Evolutionary conservation across 2,329 filamentous ascomycete species (phyloP).

Genomic region (Talaromyces sp.): DNA sequence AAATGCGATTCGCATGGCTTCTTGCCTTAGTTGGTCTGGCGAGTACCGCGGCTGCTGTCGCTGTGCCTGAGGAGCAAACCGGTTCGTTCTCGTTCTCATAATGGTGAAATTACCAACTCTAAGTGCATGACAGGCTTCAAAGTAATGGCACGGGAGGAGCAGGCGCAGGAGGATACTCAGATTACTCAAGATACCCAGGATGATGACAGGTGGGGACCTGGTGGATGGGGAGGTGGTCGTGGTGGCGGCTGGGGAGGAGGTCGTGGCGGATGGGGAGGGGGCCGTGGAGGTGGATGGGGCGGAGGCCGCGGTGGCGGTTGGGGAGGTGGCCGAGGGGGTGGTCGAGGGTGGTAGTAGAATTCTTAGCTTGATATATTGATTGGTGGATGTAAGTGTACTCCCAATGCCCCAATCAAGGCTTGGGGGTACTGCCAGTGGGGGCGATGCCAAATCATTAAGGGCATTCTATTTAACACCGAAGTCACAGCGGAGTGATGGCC

Average conservation of each 20-base stretch:
- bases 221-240: background rate
- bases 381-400: too few relatives aligned
- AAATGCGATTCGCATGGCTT: background rate
- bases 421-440: too few relatives aligned
- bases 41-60: background rate
- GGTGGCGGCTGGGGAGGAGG: background rate
- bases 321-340: background rate
- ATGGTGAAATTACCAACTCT: background rate
- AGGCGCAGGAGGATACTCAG: background rate
- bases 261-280: background rate
- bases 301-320: background rate
- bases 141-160: background rate
- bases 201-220: background rate
- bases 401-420: too few relatives aligned
- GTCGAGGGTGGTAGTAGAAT: background rate
- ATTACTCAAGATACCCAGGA: background rate
- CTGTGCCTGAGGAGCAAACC: background rate
- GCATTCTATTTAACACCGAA: too few relatives aligned
- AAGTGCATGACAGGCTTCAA: background rate
- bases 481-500: too few relatives aligned
- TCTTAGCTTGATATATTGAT: background rate
- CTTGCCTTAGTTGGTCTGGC: background rate
- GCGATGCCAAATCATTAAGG: too few relatives aligned
- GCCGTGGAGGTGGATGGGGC: background rate
- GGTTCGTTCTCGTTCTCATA: background rate